phyloP scores from a whole-genome alignment of 225 moss, liverwort and hornwort genomes.

The Marchantia polymorpha region DNA sequence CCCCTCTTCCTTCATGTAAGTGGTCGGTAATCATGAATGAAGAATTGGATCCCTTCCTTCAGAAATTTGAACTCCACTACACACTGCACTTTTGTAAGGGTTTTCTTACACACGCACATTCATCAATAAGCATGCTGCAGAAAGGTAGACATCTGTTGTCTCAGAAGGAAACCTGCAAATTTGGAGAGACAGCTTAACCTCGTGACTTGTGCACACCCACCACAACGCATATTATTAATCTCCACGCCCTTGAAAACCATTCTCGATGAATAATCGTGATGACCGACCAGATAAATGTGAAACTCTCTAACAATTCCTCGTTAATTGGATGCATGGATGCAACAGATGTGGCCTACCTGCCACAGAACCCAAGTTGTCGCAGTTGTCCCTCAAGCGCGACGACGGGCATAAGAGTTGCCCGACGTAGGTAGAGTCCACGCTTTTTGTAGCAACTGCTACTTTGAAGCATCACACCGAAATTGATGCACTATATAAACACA shows the following conservation, averaged over 20 bases:
- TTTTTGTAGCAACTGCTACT: not conserved
- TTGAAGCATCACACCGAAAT: not conserved
- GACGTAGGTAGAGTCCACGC: not conserved
- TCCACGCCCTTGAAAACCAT: not conserved
- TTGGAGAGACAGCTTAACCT: no score
- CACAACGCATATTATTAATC: no score
- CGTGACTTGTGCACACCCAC: no score
- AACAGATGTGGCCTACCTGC: not conserved
- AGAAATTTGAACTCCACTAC: not conserved
- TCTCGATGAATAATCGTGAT: not conserved
- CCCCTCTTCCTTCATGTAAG: conserved; percentile 1
- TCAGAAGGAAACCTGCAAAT: no score
- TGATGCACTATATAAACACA: no score
- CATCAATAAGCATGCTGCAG: no score
- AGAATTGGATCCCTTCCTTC: no score
- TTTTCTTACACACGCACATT: not conserved
- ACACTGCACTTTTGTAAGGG: not conserved
- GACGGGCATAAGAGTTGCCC: not conserved
- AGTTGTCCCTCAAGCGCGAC: conserved; percentile 3
- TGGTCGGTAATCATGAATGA: not conserved
- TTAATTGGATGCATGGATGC: not conserved
- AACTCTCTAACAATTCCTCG: not conserved
- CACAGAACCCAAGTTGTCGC: not conserved
- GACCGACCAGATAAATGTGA: no score
- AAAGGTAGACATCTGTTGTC: no score